Evolutionary conservation across 345 rosid genomes (phyloP).

Genomic region (Arabis hirsuta): DNA sequence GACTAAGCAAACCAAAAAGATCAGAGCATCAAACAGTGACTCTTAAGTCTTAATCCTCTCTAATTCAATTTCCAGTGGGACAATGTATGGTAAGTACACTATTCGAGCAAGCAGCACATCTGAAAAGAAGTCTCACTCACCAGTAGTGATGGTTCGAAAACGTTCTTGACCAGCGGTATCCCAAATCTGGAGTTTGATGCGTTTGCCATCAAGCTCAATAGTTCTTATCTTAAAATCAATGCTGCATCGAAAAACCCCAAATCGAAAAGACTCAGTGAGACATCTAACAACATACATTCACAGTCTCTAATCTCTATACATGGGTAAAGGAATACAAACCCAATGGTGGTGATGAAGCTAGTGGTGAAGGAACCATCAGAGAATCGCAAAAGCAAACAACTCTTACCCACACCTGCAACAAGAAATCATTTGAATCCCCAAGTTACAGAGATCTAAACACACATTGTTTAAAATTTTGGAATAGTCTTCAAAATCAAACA

Average conservation of each 20-base stretch:
- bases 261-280: conserved; percentile 7
- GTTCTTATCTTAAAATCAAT: conserved; percentile 88
- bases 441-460: conserved; percentile 25
- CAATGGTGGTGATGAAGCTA: conserved; percentile 96
- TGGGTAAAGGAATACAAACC: conserved; percentile 52
- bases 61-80: neutral
- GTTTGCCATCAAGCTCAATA: conserved; percentile 77
- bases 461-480: neutral
- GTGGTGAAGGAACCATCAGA: conserved; percentile 97
- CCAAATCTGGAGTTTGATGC: conserved; percentile 81
- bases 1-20: neutral
- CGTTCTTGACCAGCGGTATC: conserved; percentile 91
- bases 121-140: conserved; percentile 45
- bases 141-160: conserved; percentile 87
- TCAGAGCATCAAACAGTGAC: conserved; percentile 2
- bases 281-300: neutral
- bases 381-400: conserved; percentile 92
- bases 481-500: neutral
- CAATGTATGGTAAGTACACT: neutral
- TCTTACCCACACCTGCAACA: conserved; percentile 84
- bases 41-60: neutral
- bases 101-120: neutral
- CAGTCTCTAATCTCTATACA: conserved; percentile 2
- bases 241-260: conserved; percentile 33
- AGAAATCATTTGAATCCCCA: neutral